Evolutionary conservation across 805 yeast species (phyloP).

Genomic region (Metschnikowia amazonensis): DNA sequence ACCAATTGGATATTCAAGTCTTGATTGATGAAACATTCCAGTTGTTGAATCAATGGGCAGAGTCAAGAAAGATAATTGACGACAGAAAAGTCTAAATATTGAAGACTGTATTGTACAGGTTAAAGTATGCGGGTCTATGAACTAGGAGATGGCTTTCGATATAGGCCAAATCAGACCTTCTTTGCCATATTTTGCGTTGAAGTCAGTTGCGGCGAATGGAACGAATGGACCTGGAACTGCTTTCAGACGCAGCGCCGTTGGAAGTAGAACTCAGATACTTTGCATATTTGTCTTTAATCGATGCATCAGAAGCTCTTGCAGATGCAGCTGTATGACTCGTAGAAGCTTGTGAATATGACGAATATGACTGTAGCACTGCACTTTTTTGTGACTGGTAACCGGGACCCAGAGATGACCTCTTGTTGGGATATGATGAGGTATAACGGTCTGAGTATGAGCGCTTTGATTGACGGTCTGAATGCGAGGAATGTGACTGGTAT

Average conservation of each 20-base stretch:
- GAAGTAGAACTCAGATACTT: slow-evolving; percentile 17
- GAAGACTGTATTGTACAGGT: not conserved
- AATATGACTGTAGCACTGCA: not conserved
- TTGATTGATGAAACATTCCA: slow-evolving; percentile 21
- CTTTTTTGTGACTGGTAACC: not conserved
- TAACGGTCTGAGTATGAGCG: slow-evolving; percentile 13
- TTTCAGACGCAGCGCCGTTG: not conserved
- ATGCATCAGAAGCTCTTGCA: slow-evolving; percentile 12
- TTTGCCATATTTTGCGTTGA: not conserved
- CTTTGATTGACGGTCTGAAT: slow-evolving; percentile 8
- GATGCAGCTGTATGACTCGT: slow-evolving; percentile 1
- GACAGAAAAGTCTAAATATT: slow-evolving; percentile 4
- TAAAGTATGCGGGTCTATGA: not conserved
- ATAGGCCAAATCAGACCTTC: not conserved
- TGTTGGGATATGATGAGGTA: slow-evolving; percentile 7
- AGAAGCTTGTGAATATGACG: not conserved
- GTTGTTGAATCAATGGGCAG: slow-evolving; percentile 28
- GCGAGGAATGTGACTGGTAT: slow-evolving; percentile 10
- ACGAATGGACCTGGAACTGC: slow-evolving; percentile 13
- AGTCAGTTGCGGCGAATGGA: slow-evolving; percentile 12
- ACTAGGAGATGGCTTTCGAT: too few relatives aligned
- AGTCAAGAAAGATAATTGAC: slow-evolving; percentile 7
- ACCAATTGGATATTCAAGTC: slow-evolving; percentile 25
- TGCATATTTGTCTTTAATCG: slow-evolving; percentile 25
- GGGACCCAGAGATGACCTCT: slow-evolving; percentile 10